Base-by-base conservation (phyloP, 2,329 filamentous ascomycete genomes). In the Hypoxylon sp. region DNA sequence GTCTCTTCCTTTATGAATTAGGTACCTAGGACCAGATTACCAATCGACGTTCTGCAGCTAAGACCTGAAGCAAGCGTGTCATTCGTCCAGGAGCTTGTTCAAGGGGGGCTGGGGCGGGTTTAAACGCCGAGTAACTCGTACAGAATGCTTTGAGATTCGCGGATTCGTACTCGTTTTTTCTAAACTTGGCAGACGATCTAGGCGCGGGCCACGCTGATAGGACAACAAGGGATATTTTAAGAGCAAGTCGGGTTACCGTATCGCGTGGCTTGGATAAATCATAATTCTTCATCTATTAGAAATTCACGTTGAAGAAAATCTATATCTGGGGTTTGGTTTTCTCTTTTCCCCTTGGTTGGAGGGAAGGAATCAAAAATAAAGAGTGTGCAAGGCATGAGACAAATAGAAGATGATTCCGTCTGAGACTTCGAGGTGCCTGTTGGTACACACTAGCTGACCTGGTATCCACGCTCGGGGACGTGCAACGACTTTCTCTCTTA, bases 41-140 rank as follows among this genome's bases (percentile, higher is more conserved):
- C 69, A 75, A 75, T 73, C 68, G 67, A 69, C 64, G 48, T 56
- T 56, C 57, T 57, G 49, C 60, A 61, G 33, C 64, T 66, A 64
- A 40, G 55, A 62, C 48, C 35, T 58, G 59, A 69, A 56, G 68
- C 65, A 65, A 44, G 55, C 56, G 20, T 66, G 58, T 44, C 57
- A 73, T 73, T 75, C 66, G 73, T 51, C 64, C 68, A 67, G 64
- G 54, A 70, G 42, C 64, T 56, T 46, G 48, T 61, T 60, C 42
- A 57, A 62, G 64, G 61, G 70, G 71, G 72, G 71, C 70, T 72
- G 68, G 68, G 69, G 68, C 70, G 54, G 66, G 49, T 65, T 69
- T 74, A 72, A 71, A 72, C 68, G 73, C 74, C 66, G 60, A 66
- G 57, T 17, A 40, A 40, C 37, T 40, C 22, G 60, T 40, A 60